Conservation (phyloP, 495 filamentous ascomycete genomes). For the Lichina pygmaea region DNA sequence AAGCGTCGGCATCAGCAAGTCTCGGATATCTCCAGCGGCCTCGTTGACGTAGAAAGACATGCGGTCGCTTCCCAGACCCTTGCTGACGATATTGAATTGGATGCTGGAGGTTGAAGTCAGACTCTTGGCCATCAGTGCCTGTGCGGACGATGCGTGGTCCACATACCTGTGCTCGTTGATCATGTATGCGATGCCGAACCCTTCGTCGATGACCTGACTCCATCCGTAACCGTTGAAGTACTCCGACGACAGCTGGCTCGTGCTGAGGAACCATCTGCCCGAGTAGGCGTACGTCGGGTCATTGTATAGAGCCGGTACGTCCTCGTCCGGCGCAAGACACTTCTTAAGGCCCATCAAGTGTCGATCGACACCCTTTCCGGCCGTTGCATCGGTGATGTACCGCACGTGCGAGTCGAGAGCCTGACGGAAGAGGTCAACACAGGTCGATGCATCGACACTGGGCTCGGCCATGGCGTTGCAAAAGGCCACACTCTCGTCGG, state of each 20-base stretch:
- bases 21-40: conserved; percentile 72
- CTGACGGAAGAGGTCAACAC: conserved; percentile 47
- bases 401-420: conserved; percentile 61
- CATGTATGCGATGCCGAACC: conserved; percentile 98
- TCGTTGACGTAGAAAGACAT: conserved; percentile 92
- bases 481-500: conserved; percentile 77
- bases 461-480: conserved; percentile 62
- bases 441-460: conserved; percentile 27
- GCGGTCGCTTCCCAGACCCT: conserved; percentile 66
- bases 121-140: conserved; percentile 13
- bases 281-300: conserved; percentile 74
- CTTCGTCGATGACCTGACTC: conserved; percentile 93
- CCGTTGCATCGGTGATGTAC: conserved; percentile 70
- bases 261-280: conserved; percentile 67
- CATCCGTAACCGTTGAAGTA: conserved; percentile 99
- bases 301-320: conserved; percentile 54
- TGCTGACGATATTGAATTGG: conserved; percentile 96
- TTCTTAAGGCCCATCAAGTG: conserved; percentile 96
- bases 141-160: neutral
- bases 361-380: conserved; percentile 83
- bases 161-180: conserved; percentile 77
- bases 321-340: conserved; percentile 54
- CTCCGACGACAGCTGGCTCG: conserved; percentile 75
- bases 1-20: conserved; percentile 60
- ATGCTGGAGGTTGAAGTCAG: conserved; percentile 25